These are phyloP conservation scores for Pestalotiopsis sp. DNA, from an alignment of 2,329 filamentous ascomycete species.

Conservation along the genomic window DNA sequence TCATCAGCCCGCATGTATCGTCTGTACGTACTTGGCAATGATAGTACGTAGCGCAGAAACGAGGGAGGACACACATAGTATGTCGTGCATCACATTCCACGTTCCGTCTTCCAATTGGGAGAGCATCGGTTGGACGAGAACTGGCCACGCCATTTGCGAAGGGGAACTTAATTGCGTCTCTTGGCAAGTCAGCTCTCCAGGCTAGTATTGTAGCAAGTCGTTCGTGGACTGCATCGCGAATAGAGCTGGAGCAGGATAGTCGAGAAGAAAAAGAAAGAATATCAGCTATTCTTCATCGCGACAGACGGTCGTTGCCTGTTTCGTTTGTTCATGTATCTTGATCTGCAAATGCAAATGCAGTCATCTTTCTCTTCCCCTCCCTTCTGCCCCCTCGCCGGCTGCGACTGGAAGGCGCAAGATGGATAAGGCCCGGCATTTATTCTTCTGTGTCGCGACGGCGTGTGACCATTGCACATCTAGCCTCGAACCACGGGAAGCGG, in stretches of 20 bases:
- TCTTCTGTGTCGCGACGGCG: neutral
- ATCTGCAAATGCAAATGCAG: too few species aligned
- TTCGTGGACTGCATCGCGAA: neutral
- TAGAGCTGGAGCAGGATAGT: neutral
- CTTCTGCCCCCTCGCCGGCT: neutral
- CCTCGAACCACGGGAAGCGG: conserved; percentile 37
- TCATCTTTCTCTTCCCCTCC: too few species aligned
- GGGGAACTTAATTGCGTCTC: conserved; percentile 11
- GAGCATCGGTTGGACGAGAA: conserved; percentile 6
- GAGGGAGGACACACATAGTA: neutral
- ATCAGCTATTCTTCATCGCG: too few species aligned
- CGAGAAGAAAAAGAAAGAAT: neutral
- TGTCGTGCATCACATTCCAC: conserved; percentile 17
- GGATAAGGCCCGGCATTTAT: neutral
- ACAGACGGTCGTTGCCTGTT: too few species aligned
- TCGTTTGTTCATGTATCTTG: too few species aligned
- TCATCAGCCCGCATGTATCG: neutral
- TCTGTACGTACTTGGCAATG: neutral
- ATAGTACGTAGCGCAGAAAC: neutral
- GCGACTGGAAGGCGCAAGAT: neutral
- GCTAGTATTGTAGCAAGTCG: neutral
- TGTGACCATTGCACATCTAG: conserved; percentile 14
- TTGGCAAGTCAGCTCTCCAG: neutral
- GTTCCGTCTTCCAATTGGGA: conserved; percentile 16
- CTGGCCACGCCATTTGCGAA: conserved; percentile 11